Conservation (phyloP, 805 yeast species). For the Zygoascus ofunaensis region DNA sequence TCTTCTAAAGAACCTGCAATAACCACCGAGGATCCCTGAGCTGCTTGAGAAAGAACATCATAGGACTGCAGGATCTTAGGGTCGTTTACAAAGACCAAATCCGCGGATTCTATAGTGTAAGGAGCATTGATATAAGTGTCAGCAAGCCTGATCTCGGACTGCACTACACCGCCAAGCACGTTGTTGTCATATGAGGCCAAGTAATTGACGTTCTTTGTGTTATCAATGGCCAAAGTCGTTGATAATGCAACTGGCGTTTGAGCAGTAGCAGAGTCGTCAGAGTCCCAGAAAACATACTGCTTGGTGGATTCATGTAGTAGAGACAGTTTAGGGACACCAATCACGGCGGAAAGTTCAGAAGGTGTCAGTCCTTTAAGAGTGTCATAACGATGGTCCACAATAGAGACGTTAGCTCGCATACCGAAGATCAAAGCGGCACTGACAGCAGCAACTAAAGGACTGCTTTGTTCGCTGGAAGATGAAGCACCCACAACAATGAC, state of each 20-base stretch:
- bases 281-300: constrained; percentile 52
- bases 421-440: constrained; percentile 55
- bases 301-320: constrained; percentile 22
- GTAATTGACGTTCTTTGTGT: constrained; percentile 41
- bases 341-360: constrained; percentile 13
- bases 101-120: constrained; percentile 45
- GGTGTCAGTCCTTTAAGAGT: constrained; percentile 15
- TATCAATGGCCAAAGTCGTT: constrained; percentile 53
- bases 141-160: constrained; percentile 47
- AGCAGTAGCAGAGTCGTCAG: constrained; percentile 49
- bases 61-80: constrained; percentile 43
- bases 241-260: constrained; percentile 57
- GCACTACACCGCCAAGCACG: constrained; percentile 64
- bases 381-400: constrained; percentile 28
- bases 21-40: constrained; percentile 47
- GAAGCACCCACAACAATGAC: constrained; percentile 59
- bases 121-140: constrained; percentile 25
- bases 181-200: constrained; percentile 65
- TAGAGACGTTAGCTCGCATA: constrained; percentile 7
- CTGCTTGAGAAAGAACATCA: constrained; percentile 55
- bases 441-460: constrained; percentile 58
- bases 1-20: constrained; percentile 31
- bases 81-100: constrained; percentile 56
- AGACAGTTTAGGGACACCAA: constrained; percentile 16
- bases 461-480: constrained; percentile 20